Conservation (phyloP, 2,329 filamentous ascomycete species). For the Sporothrix schenckii region DNA sequence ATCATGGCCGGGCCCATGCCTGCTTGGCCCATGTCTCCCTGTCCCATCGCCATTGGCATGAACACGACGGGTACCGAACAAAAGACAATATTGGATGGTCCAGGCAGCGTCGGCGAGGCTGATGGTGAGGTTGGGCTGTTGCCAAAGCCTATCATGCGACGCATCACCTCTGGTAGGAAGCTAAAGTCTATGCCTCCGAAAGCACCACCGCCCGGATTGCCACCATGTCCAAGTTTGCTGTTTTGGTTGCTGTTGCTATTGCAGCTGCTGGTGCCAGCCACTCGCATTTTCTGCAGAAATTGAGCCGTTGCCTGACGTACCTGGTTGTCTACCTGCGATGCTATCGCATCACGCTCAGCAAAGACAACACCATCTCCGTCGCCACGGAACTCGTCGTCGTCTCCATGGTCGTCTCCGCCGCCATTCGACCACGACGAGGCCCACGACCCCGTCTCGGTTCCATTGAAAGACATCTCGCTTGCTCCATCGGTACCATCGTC, state of each 20-base stretch:
- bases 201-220: not conserved
- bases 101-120: not conserved
- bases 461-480: not conserved
- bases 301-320: slow-evolving; percentile 2
- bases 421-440: not conserved
- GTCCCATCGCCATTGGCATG: not conserved
- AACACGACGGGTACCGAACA: slow-evolving; percentile 10
- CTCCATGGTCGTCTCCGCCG: not conserved
- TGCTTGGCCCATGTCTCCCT: not conserved
- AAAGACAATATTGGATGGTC: not conserved
- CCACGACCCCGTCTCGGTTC: not conserved
- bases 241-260: not conserved
- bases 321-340: not conserved
- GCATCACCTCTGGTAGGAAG: slow-evolving; percentile 1
- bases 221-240: not conserved
- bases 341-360: not conserved
- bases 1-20: not conserved
- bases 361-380: not conserved
- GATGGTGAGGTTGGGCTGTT: not conserved
- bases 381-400: not conserved
- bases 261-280: too few species aligned
- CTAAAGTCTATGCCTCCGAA: slow-evolving; percentile 1
- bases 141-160: slow-evolving; percentile 20
- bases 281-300: slow-evolving; percentile 22
- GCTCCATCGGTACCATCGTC: not conserved